Conservation (phyloP, 306 rosid species). For the Quercus berberidifolia region DNA sequence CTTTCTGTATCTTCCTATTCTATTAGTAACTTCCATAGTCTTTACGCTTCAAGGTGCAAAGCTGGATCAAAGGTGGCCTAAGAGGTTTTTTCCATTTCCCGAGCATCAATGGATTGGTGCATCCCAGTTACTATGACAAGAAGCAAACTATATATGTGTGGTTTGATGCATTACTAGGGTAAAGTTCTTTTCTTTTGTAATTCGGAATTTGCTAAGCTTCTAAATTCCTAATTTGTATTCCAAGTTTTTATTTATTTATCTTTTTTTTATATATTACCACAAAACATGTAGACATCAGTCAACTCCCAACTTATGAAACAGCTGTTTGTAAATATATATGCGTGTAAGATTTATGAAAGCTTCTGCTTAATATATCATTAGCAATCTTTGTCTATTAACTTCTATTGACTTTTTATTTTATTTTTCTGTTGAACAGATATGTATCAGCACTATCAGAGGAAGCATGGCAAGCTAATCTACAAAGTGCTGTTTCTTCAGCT, state of each 20-base stretch:
- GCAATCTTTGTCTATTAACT: background rate
- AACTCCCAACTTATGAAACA: constrained; percentile 8
- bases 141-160: constrained; percentile 89
- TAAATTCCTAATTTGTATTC: constrained; percentile 3
- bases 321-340: background rate
- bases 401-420: background rate
- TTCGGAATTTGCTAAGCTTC: constrained; percentile 3
- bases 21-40: background rate
- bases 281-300: constrained; percentile 18
- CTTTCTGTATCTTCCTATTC: background rate
- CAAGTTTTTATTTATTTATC: no score
- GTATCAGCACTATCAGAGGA: constrained; percentile 85
- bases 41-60: constrained; percentile 70
- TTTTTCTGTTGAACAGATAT: constrained; percentile 48
- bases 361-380: constrained; percentile 1
- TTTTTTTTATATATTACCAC: background rate
- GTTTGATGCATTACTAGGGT: constrained; percentile 50
- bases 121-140: constrained; percentile 85
- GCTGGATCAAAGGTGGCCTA: constrained; percentile 87
- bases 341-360: constrained; percentile 1
- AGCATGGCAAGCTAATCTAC: constrained; percentile 49
- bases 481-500: constrained; percentile 64
- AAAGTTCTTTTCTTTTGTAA: background rate
- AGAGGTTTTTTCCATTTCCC: constrained; percentile 35
- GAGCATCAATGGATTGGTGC: constrained; percentile 88